Evolutionary conservation across 2,329 filamentous ascomycete genomes (phyloP), one percentile per base, ranked within the genome.

Genomic region (Clonostachys sp.): DNA sequence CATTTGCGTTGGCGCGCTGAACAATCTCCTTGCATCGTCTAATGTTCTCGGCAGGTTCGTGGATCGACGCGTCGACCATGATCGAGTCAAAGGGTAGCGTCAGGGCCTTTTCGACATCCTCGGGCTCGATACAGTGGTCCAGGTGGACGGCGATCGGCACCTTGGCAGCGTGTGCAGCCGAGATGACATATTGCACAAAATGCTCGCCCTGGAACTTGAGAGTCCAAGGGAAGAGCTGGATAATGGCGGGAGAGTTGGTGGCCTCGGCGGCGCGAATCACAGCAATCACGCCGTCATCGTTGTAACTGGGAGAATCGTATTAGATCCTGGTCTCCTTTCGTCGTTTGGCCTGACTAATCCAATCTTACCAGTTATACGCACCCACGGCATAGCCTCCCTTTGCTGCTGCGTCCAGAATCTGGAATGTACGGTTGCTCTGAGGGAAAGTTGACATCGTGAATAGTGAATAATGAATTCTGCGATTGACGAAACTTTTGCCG

Each of bases 51-150:
- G 73, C 79, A 50, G 80, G 80, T 50, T 82, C 79, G 55, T 81
- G 78, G 54, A 84, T 80, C 41, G 72, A 78, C 77, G 85, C 85
- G 60, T 86, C 83, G 2, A 86, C 75, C 81, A 86, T 84, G 56
- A 85, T 83, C 20, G 72, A 75, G 56, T 85, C 81, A 51, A 84
- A 84, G 0, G 69, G 69, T 35, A 77, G 57, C 20, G 57, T 51
- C 33, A 60, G 55, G 13, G 60, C 60, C 6, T 53, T 46, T 34
- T 59, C 55, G 16, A 61, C 53, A 30, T 63, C 60, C 33, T 54
- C 52, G 2, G 44, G 47, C 42, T 58, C 55, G n/a, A 61, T 77
- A n/a, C 77, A 78, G 59, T 82, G 78, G 62, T 82, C 78, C 57
- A 82, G 71, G 61, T 81, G 78, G 6, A 82, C 66, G 4, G 73